These are phyloP conservation scores for Coniochaeta sp. DNA, from an alignment of 2,329 filamentous ascomycete genomes.

Conservation along the genomic window DNA sequence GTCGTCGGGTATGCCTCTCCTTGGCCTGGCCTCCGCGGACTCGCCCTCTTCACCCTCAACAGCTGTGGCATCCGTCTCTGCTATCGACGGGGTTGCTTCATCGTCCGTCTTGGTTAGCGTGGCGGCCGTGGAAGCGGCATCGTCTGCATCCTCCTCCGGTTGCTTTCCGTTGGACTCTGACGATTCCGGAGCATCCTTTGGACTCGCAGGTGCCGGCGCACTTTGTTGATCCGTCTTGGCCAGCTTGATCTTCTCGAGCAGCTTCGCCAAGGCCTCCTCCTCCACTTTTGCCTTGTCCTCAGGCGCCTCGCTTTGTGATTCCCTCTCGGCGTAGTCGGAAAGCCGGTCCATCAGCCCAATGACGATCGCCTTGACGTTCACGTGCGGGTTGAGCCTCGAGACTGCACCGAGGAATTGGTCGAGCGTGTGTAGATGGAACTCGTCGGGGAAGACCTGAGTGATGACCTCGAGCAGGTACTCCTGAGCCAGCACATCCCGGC, in stretches of 20 bases:
- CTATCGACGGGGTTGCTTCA: slow-evolving; percentile 31
- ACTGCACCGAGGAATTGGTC: slow-evolving; percentile 93
- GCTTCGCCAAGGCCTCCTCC: slow-evolving; percentile 70
- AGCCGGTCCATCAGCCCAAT: slow-evolving; percentile 96
- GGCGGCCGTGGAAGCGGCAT: slow-evolving; percentile 26
- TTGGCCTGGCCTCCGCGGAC: slow-evolving; percentile 22
- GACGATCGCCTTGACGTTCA: slow-evolving; percentile 96
- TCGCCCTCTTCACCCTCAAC: slow-evolving; percentile 36
- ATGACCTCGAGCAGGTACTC: slow-evolving; percentile 98
- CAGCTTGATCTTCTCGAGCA: slow-evolving; percentile 73
- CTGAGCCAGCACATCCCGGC: slow-evolving; percentile 90
- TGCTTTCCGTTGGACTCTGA: slow-evolving; percentile 20
- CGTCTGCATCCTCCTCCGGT: slow-evolving; percentile 28
- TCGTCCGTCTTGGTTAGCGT: slow-evolving; percentile 22
- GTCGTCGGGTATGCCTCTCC: slow-evolving; percentile 59
- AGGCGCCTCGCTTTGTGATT: slow-evolving; percentile 63
- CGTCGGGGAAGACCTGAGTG: slow-evolving; percentile 97
- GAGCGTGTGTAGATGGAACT: slow-evolving; percentile 94
- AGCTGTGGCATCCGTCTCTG: slow-evolving; percentile 40
- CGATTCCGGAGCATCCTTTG: slow-evolving; percentile 14
- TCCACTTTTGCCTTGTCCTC: slow-evolving; percentile 72
- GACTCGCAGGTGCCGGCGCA: slow-evolving; percentile 3
- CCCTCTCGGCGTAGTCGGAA: slow-evolving; percentile 88
- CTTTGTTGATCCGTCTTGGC: slow-evolving; percentile 45
- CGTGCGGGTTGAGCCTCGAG: slow-evolving; percentile 86